These are phyloP conservation scores for Rhizophora mangle DNA, from an alignment of 345 rosid genomes.

Conservation along the genomic window DNA sequence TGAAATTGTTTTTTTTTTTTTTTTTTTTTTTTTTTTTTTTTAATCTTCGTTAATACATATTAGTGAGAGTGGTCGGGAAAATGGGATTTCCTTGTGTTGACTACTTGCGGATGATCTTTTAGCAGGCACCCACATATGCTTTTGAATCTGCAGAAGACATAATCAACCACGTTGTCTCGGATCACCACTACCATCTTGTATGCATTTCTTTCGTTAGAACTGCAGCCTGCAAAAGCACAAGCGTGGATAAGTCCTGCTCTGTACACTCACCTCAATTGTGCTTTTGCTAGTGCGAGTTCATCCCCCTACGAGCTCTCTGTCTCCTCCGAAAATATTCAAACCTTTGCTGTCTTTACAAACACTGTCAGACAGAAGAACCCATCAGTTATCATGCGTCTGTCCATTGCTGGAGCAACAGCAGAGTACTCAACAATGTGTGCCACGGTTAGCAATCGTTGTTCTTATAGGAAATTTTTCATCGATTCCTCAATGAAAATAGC, in stretches of 20 bases:
- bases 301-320: constrained; percentile 13
- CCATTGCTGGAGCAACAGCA: constrained; percentile 11
- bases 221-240: background rate
- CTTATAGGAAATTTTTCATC: constrained; percentile 22
- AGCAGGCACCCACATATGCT: too few species aligned
- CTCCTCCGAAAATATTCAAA: background rate
- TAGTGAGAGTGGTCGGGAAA: too few species aligned
- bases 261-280: constrained; percentile 20
- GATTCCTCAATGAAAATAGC: constrained; percentile 27
- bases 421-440: background rate
- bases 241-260: constrained; percentile 17
- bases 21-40: too few species aligned
- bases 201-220: too few species aligned
- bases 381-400: constrained; percentile 19
- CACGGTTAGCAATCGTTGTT: constrained; percentile 16
- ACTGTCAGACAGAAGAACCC: constrained; percentile 25
- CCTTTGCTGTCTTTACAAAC: constrained; percentile 11
- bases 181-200: background rate
- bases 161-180: too few species aligned
- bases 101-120: too few species aligned
- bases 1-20: too few species aligned
- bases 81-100: too few species aligned
- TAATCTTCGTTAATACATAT: too few species aligned
- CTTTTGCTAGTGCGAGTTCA: constrained; percentile 12
- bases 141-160: too few species aligned